phyloP scores from a whole-genome alignment of 805 yeast species.

The Metschnikowia anglica region DNA sequence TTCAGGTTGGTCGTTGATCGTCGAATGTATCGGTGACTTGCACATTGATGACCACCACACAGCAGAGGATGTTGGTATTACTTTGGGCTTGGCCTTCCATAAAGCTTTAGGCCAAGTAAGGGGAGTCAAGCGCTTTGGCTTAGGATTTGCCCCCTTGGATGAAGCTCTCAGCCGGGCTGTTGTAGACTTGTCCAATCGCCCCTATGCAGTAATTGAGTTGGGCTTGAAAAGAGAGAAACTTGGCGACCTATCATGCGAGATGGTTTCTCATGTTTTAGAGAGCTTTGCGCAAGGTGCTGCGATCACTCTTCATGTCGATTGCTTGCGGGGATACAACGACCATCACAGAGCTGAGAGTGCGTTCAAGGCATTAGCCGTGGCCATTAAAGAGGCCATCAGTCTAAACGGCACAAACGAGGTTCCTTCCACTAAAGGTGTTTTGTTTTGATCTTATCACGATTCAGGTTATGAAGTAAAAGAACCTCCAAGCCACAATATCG shows the following conservation, averaged over 20 bases:
- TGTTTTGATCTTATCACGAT: no score
- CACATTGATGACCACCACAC: constrained; percentile 98
- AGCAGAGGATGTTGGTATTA: constrained; percentile 93
- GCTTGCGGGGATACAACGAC: constrained; percentile 89
- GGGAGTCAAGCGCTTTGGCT: constrained; percentile 91
- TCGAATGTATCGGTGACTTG: constrained; percentile 90
- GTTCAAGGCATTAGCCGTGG: constrained; percentile 92
- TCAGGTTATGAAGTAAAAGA: no score
- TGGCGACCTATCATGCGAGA: constrained; percentile 89
- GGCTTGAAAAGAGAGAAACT: constrained; percentile 90
- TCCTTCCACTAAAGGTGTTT: constrained; percentile 95
- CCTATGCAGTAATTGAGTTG: constrained; percentile 84
- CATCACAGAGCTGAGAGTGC: constrained; percentile 97
- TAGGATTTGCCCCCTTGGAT: constrained; percentile 93
- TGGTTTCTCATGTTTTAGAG: constrained; percentile 97
- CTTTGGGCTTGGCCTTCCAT: constrained; percentile 86
- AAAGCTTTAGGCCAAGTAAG: constrained; percentile 83
- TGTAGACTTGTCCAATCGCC: constrained; percentile 92
- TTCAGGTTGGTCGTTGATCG: constrained; percentile 88
- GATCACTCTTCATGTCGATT: constrained; percentile 91
- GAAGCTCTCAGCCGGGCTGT: constrained; percentile 96
- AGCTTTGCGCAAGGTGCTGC: constrained; percentile 92
- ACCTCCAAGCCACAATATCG: neutral
- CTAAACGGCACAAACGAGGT: constrained; percentile 85
- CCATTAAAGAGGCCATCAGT: constrained; percentile 81